Evolutionary conservation across 2,329 filamentous ascomycete species (phyloP).

Genomic region (Rugonectria rugulosa): DNA sequence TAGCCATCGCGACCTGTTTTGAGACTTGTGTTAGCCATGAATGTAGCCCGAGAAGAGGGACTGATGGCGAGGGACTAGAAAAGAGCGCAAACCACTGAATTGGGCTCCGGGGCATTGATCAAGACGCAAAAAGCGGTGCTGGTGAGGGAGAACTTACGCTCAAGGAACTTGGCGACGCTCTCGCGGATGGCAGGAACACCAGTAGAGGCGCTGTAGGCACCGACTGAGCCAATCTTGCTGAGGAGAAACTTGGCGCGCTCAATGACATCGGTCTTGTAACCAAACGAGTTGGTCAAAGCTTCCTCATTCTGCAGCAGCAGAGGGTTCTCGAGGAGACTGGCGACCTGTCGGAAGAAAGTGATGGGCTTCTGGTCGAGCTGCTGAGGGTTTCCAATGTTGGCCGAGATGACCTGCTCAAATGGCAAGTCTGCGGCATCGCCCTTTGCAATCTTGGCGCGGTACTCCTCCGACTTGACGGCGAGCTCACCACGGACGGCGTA

Average conservation of each 20-base stretch:
- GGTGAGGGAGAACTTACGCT: conserved; percentile 63
- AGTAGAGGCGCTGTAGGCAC: conserved; percentile 94
- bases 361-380: conserved; percentile 99
- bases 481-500: conserved; percentile 98
- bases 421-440: conserved; percentile 68
- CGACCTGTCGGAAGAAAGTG: conserved; percentile 97
- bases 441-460: conserved; percentile 75
- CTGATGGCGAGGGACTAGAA: not conserved
- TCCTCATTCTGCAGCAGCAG: conserved; percentile 82
- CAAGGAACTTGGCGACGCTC: conserved; percentile 91
- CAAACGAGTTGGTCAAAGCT: conserved; percentile 76
- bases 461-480: conserved; percentile 91
- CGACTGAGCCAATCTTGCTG: conserved; percentile 86
- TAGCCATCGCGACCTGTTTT: conserved; percentile 84
- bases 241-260: conserved; percentile 83
- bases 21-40: conserved; percentile 18
- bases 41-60: not conserved
- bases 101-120: not conserved
- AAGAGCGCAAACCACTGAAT: not conserved
- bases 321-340: conserved; percentile 92
- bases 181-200: conserved; percentile 87
- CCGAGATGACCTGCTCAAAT: conserved; percentile 90
- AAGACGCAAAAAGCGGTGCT: not conserved
- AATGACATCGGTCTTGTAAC: conserved; percentile 90
- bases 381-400: conserved; percentile 99